Evolutionary conservation across 805 yeast species (phyloP), one percentile per base, ranked within the genome.

Genomic region (Soucietia sequanensis): DNA sequence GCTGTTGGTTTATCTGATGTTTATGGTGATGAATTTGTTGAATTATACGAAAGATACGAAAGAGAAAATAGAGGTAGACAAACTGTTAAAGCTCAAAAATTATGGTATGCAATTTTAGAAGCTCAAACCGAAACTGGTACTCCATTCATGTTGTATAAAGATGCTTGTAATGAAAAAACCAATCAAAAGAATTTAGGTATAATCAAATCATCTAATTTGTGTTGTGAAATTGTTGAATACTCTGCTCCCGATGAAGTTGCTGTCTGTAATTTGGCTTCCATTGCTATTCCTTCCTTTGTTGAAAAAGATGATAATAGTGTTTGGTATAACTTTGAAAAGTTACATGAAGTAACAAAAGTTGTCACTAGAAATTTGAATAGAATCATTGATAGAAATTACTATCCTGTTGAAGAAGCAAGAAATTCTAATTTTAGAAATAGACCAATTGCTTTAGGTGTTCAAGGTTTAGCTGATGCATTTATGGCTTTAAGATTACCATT

Each of bases 111-210:
- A 23, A 73, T 76, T 33, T 65, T 76, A 53, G 81, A 76, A 53
- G 77, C 81, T 16, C 82, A 76, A 57, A 76, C 81, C 31, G 82
- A 76, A 58, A 76, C 82, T 22, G 82, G 82, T 53, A 75, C 80
- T 32, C 82, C 82, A 29, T 76, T 76, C 62, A 75, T 76, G 81
- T 62, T 76, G 47, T 76, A 76, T 63, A 76, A 76, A 57, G 82
- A 76, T 59, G 77, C 81, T 10, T 76, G 81, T 59, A 76, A 76
- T 60, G 47, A 57, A 46, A 76, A 76, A 59, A 63, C 80, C 35
- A 76, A 76, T 60, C 82, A 76, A 57, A 69, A 75, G 69, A 76
- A 76, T 56, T 65, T 76, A 55, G 82, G 82, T 49, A 58, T 68
- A 26, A 76, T 76, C 55, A 76, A 76, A 54, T 75, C 81, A 5